Percentiles rank a stretch among this genome's conserved stretches.
Conservation (phyloP, 805 yeast species). For the Torulaspora gathmanii region DNA sequence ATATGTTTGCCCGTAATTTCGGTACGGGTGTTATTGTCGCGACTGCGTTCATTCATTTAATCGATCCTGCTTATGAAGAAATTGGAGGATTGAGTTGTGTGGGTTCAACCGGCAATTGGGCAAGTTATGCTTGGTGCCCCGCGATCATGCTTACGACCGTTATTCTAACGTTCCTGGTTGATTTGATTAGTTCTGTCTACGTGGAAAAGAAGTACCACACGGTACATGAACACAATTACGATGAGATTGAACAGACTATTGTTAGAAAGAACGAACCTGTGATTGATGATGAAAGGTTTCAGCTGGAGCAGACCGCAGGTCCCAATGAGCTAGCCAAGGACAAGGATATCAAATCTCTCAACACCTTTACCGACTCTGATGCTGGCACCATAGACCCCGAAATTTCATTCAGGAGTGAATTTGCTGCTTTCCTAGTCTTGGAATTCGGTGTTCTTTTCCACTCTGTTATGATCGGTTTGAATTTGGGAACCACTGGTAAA, state of each 20-base stretch:
- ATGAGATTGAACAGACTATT: conserved; percentile 18
- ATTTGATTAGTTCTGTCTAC: conserved; percentile 39
- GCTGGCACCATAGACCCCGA: conserved; percentile 7
- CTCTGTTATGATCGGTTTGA: conserved; percentile 68
- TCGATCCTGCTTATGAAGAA: conserved; percentile 47
- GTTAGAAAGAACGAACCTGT: conserved; percentile 7
- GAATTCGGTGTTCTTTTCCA: conserved; percentile 75
- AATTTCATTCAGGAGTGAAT: conserved; percentile 13
- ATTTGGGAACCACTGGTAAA: conserved; percentile 59
- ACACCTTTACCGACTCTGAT: conserved; percentile 8
- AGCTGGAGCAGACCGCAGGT: background rate
- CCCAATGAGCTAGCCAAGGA: background rate
- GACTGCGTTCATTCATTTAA: conserved; percentile 66
- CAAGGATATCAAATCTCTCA: background rate
- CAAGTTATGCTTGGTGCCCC: conserved; percentile 44
- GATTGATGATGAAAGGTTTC: conserved; percentile 1
- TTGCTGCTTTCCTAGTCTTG: conserved; percentile 49
- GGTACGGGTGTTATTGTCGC: conserved; percentile 78
- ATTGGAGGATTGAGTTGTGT: conserved; percentile 36
- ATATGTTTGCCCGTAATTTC: conserved; percentile 40
- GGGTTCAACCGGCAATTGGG: conserved; percentile 43
- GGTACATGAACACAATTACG: conserved; percentile 24
- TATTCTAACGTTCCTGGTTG: conserved; percentile 40
- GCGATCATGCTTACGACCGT: conserved; percentile 43
- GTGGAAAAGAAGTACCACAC: conserved; percentile 38